Base-by-base conservation (phyloP, 2,329 filamentous ascomycete genomes). In the Fusarium penzigii region DNA sequence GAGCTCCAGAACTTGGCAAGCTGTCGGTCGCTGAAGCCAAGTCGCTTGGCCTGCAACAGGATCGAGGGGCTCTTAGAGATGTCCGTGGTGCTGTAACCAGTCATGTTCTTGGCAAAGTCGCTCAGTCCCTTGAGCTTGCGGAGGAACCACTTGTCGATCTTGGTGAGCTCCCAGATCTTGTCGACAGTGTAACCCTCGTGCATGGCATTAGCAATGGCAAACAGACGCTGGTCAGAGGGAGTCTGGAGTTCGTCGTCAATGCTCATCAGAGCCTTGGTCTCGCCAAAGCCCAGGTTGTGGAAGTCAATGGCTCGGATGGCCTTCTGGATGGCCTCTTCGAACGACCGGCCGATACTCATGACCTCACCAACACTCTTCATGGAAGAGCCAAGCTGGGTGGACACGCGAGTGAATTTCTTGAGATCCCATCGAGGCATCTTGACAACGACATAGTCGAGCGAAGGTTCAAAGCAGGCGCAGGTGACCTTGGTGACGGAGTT, bases 361-460 rank as follows among this genome's bases (percentile, higher is more conserved):
- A 99, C 94, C 76, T 99, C 94, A 70, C 94, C 94, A 52, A 99
- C 92, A 20, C 92, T 97, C 80, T 97, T 99, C 94, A 99, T 99
- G 56, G 93, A 89, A 69, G 90, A 96, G 64, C 94, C 94, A 69
- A 99, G 97, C 68, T 96, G 90, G 56, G 94, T 89, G 80, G 96
- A 95, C 60, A 99, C 94, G 67, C 97, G 93, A 77, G 97, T 92
- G 82, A 99, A 99, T 79, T 99, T 99, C 80, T 90, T 86, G 69
- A 99, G 75, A 81, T 99, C 94, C 94, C 94, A 99, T 68, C 94
- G 87, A 65, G 94, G 94, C 65, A 99, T 97, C 81, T 99, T 99
- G 64, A 92, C 96, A 61, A 99, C 94, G 61, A 99, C 91, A 73
- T 99, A 99, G 70, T 99, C 94, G 59, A 99, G 79, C 57, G 90